Base-by-base conservation (phyloP, 1,284 basidiomycete species). In the Ceratobasidium sp. region DNA sequence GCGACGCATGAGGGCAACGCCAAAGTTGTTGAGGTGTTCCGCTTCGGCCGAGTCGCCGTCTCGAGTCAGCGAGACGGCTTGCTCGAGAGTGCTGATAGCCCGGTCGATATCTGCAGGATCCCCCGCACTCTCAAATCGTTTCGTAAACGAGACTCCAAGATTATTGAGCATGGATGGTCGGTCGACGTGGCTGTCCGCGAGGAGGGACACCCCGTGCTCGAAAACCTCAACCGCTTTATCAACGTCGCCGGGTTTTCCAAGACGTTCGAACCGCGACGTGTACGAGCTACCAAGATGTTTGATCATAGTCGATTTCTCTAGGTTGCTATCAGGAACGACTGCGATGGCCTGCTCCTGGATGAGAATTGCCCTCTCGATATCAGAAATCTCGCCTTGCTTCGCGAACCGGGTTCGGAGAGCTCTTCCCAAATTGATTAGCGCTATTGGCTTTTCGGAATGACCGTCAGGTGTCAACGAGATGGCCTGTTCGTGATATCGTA, bases 91-190 rank as follows among this genome's bases (percentile, higher is more conserved):
- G 8, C 8, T 24, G 7, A 69, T 56, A 22, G 66, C 66, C 19
- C 56, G 9, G 4, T 69, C 36, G 7, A 69, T 14, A 41, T 69
- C 66, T n/a, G 31, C 8, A 2, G 17, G 1, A 4, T 57, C 22
- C 0, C 66, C 66, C 2, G 57, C 27, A 24, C 22, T 51, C n/a
- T 56, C 53, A 57, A 27, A 69, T 69, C 66, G 66, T 29, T 11
- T 19, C 1, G 7, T 24, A 24, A 29, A 31, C 4, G 51, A 44
- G 22, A 15, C 8, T 36, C 63, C 63, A 15, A 65, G 45, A 31
- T 19, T 4, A 17, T 50, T 19, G 9, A 50, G 45, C 8, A 41
- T 11, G 2, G 14, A 31, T 7, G 15, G n/a, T 24, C 48, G 22
- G 36, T 57, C 11, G 22, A 53, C 51, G 29, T 69, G 51, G 29